Base-by-base conservation (phyloP, 805 yeast genomes). In the Ogataea methanolica region DNA sequence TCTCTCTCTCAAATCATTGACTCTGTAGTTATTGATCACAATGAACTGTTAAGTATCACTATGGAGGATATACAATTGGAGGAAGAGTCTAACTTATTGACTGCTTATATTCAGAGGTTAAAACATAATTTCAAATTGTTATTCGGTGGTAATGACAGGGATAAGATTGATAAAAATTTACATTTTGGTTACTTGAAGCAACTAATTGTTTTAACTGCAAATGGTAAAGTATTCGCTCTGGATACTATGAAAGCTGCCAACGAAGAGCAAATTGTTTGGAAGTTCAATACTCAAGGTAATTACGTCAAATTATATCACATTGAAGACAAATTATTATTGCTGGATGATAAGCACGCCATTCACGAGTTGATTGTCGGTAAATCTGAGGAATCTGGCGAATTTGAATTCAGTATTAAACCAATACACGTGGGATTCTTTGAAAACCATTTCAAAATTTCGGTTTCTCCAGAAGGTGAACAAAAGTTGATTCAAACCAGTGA, bases 151-250 rank as follows among this genome's bases (percentile, higher is more conserved):
- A 42, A 49, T 35, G 51, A 11, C 3, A 26, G n/a, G 45, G 62
- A 51, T 19, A 59, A n/a, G 39, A 35, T 44, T 15, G 51, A 49
- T 35, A 42, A 35, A 26, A 44, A 48, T 33, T 44, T 47, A 14
- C 69, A 63, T 29, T 79, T 79, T 64, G 83, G 83, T 1, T 70
- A 74, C 33, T 57, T 63, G 7, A 78, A 79, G 48, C 58, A 61
- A 5, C 50, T 79, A 26, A 59, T 78, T 2, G 68, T 70, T 0
- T 67, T 74, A 2, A 71, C 79, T 0, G 55, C 59, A 12, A 59
- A 59, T 40, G 75, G 76, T 5, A 68, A 66, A 41, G 43, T 82
- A 1, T 61, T 72, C 9, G 79, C 78, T 1, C 58, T 78, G 16
- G 69, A 74, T 49, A 62, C 71, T 43, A 77, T 78, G 17, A 54